Evolutionary conservation across 2,329 filamentous ascomycete species (phyloP), one percentile per base, ranked within the genome.

Genomic region (Aureobasidium mangrovei): DNA sequence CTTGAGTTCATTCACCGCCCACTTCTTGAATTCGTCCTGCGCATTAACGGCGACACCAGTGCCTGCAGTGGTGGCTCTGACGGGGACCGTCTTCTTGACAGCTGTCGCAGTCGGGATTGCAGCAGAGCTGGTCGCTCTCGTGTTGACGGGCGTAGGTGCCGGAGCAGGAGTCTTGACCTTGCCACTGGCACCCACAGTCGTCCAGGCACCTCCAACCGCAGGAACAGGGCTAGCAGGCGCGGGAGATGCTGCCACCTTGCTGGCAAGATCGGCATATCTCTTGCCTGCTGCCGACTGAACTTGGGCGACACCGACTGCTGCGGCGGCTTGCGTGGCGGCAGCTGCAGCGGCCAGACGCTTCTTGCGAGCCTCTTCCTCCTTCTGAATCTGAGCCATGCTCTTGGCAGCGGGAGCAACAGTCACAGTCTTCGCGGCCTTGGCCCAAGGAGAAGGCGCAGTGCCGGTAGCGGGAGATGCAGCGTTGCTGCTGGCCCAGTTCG

Each of bases 361-460:
- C 77, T 98, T 98, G 60, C 88, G 84, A 18, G 80, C 79, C 67
- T 97, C 93, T 66, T 98, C 93, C 72, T 98, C 93, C 59, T 91
- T 91, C 69, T 97, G 93, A 56, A 98, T 97, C 61, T 97, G 91
- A 27, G 90, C 88, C 42, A 97, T 77, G 0, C 90, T 95, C 79
- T 96, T 96, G 76, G 94, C 93, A 8, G 72, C 74, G 68, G 63
- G 42, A 31, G 70, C 67, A 38, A 70, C 67, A 40, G 70, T 66
- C 27, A 65, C 62, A 36, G 75, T 67, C 63, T 80, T 84, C 54
- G 68, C 74, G 56, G 74, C 70, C 2, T 84, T 81, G 69, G 88
- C 88, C 86, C 86, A 89, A 0, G 84, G 82, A 10, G 72, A 73
- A 1, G 75, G 48, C 1, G 75, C 41, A n/a, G 62, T 60, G n/a